These are phyloP conservation scores for Geosmithia morbida DNA, from an alignment of 2,329 filamentous ascomycete genomes.

Conservation along the genomic window DNA sequence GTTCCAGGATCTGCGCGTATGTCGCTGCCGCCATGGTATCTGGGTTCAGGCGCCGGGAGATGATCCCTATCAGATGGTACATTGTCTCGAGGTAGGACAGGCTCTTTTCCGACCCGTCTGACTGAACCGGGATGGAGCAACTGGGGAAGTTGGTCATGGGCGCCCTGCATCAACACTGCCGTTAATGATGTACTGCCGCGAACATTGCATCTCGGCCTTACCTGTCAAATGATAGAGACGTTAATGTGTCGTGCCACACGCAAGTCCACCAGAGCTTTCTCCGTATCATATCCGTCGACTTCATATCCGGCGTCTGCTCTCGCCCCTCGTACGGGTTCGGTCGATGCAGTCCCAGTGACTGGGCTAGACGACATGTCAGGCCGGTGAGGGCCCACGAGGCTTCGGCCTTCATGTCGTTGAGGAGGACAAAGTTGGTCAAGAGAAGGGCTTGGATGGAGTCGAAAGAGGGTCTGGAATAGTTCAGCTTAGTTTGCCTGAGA, in stretches of 20 bases:
- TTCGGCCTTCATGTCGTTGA: constrained; percentile 58
- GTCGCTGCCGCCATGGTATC: constrained; percentile 33
- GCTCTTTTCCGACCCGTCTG: constrained; percentile 26
- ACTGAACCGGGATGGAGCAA: constrained; percentile 34
- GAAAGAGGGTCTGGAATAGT: constrained; percentile 35
- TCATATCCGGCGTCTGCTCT: constrained; percentile 27
- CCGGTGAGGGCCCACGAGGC: constrained; percentile 52
- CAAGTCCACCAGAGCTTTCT: constrained; percentile 50
- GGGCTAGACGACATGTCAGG: constrained; percentile 49
- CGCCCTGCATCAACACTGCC: constrained; percentile 22
- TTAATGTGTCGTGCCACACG: constrained; percentile 52
- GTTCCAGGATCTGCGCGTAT: constrained; percentile 40
- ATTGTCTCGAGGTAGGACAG: constrained; percentile 49
- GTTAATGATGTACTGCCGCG: neutral
- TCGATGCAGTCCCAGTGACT: constrained; percentile 47
- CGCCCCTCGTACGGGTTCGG: constrained; percentile 24
- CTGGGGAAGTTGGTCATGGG: constrained; percentile 48
- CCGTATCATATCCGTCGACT: constrained; percentile 38
- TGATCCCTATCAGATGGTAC: constrained; percentile 48
- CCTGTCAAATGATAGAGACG: constrained; percentile 52
- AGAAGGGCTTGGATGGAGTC: constrained; percentile 52
- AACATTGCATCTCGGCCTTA: constrained; percentile 10
- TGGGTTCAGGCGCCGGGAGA: constrained; percentile 41
- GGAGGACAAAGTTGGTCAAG: constrained; percentile 46
- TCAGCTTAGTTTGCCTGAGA: neutral